Base-by-base conservation (phyloP, 768 basidiomycete genomes). In the Tulasnella sp. region DNA sequence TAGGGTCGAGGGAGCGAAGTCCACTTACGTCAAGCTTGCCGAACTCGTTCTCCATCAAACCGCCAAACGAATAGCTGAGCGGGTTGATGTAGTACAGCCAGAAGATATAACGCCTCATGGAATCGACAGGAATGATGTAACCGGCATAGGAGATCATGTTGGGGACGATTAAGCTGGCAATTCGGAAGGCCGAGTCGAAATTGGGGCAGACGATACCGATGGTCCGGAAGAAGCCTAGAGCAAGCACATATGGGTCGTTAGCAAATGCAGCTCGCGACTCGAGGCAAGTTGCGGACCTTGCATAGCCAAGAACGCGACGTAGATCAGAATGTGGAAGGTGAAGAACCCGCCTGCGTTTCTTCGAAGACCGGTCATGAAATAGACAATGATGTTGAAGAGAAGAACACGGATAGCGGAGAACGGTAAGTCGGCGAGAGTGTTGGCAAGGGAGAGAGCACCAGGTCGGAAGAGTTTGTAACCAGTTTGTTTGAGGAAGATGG, bases 81-180 rank as follows among this genome's bases (percentile, higher is more conserved):
- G 95, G 95, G 82, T 96, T 92, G 80, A 95, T 83, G 84, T 95
- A 95, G 86, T 89, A 93, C 40, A 95, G 91, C 94, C 94, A 96
- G 86, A 94, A 94, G 12, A 96, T 83, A 92, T 92, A 95, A 62
- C 91, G 87, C 83, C 94, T 92, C 92, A 94, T 93, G 80, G 88
- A 86, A 81, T 87, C 87, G 9, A 89, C 88, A 0, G 92, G 92
- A 80, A 94, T 89, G 75, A 91, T 88, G 83, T 92, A 92, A 5
- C 93, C 93, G 27, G 89, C 87, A 83, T 93, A 95, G 82, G 91
- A 86, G 76, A 94, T 86, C 83, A 95, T 90, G 83, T 92, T 92
- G 4, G 94, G 92, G 38, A 81, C 72, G 77, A 79, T n/a, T 19
- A 78, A 80, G 40, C 75, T 76, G 56, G 73, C 85, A 44, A 75